Conservation (phyloP, 768 basidiomycete species). For the Suillus paluster region DNA sequence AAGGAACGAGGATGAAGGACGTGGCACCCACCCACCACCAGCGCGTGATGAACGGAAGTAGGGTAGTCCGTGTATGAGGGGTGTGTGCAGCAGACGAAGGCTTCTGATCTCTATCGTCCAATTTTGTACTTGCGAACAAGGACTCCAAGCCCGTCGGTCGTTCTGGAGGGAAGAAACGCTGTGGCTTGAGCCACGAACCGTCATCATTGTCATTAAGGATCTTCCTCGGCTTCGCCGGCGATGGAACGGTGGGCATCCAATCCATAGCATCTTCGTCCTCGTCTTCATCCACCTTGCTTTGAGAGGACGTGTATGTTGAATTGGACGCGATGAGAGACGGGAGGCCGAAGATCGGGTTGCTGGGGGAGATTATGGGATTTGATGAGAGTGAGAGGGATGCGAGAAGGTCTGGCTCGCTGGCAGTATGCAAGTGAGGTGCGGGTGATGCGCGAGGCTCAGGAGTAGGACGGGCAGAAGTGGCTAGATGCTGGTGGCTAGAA, state of each 20-base stretch:
- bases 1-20: slow-evolving; percentile 22
- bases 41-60: background rate
- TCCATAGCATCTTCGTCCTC: slow-evolving; percentile 57
- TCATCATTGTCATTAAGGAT: slow-evolving; percentile 36
- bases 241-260: slow-evolving; percentile 63
- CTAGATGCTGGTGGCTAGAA: slow-evolving; percentile 42
- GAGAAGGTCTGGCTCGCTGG: slow-evolving; percentile 59
- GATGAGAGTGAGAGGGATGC: slow-evolving; percentile 68
- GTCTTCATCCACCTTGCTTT: slow-evolving; percentile 31
- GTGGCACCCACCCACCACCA: slow-evolving; percentile 17
- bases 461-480: slow-evolving; percentile 45
- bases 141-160: slow-evolving; percentile 77
- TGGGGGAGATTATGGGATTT: slow-evolving; percentile 54
- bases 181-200: slow-evolving; percentile 64
- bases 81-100: background rate
- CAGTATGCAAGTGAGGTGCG: slow-evolving; percentile 24
- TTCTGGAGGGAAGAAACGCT: slow-evolving; percentile 79
- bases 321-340: slow-evolving; percentile 54
- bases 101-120: slow-evolving; percentile 47
- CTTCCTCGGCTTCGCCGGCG: slow-evolving; percentile 27
- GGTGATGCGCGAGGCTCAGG: slow-evolving; percentile 40
- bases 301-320: slow-evolving; percentile 30
- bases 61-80: background rate
- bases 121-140: slow-evolving; percentile 63
- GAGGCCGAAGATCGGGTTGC: slow-evolving; percentile 68